phyloP scores from a whole-genome alignment of 1,139 yeast species.

The Blastobotrys illinoisensis region DNA sequence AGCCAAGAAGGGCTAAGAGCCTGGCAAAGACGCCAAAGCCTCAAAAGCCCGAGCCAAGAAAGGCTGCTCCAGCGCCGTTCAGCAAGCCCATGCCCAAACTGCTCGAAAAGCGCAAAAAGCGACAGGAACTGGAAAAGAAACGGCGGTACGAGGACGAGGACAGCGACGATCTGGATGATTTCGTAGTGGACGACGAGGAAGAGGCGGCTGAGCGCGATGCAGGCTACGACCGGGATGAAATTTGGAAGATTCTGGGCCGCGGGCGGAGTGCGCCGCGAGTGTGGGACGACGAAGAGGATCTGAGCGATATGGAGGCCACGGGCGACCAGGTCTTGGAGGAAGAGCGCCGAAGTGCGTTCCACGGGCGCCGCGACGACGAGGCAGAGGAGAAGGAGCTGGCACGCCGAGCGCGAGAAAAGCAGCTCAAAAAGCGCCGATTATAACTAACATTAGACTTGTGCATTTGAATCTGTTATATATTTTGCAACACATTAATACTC shows the following conservation, averaged over 20 bases:
- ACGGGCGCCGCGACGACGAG: constrained; percentile 62
- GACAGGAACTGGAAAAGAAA: constrained; percentile 1
- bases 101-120: constrained; percentile 2
- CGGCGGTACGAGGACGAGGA: constrained; percentile 20
- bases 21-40: neutral
- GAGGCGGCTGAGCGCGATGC: constrained; percentile 25
- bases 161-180: constrained; percentile 33
- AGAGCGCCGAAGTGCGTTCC: constrained; percentile 58
- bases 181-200: constrained; percentile 35
- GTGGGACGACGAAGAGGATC: constrained; percentile 47
- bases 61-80: constrained; percentile 13
- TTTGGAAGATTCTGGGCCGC: constrained; percentile 78
- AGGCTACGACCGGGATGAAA: constrained; percentile 76
- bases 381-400: constrained; percentile 56
- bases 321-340: constrained; percentile 83
- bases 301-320: constrained; percentile 90
- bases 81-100: constrained; percentile 18
- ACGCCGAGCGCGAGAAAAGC: constrained; percentile 42
- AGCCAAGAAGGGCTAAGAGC: neutral
- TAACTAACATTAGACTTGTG: neutral
- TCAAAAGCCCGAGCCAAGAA: neutral
- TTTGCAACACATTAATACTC: too few species aligned
- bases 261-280: constrained; percentile 46
- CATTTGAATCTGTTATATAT: neutral
- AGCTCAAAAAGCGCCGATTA: constrained; percentile 16